phyloP scores from a whole-genome alignment of 129 eudicot species.

The Artemisia argyi region DNA sequence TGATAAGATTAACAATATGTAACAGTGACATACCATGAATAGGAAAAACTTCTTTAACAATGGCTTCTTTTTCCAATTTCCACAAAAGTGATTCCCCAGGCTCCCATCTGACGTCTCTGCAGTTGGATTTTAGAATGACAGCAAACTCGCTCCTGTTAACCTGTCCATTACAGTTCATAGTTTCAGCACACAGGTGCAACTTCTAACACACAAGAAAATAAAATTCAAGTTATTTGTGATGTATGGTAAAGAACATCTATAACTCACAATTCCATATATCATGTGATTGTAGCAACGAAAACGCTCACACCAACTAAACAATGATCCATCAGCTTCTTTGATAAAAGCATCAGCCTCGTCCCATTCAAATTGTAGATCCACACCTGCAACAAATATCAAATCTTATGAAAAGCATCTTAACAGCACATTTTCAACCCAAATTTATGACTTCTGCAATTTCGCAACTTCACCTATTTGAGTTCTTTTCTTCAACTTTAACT shows the following conservation, averaged over 20 bases:
- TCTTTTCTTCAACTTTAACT: slow-evolving; percentile 67
- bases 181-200: not conserved
- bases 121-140: slow-evolving; percentile 36
- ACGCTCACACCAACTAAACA: slow-evolving; percentile 96
- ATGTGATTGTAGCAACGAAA: slow-evolving; percentile 76
- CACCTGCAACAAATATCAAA: slow-evolving; percentile 51
- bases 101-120: slow-evolving; percentile 59
- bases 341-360: slow-evolving; percentile 84
- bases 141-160: slow-evolving; percentile 49
- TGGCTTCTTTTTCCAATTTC: slow-evolving; percentile 57
- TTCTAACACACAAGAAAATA: too few relatives aligned
- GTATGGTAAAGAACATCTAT: too few relatives aligned
- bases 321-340: slow-evolving; percentile 80
- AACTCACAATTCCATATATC: slow-evolving; percentile 79
- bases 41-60: slow-evolving; percentile 88
- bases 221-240: not conserved
- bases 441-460: not conserved
- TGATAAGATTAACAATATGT: not conserved
- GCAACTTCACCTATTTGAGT: slow-evolving; percentile 65
- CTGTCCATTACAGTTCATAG: slow-evolving; percentile 35
- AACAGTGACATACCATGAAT: slow-evolving; percentile 62
- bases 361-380: slow-evolving; percentile 88
- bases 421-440: not conserved
- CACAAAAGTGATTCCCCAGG: slow-evolving; percentile 69
- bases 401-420: slow-evolving; percentile 11